These are phyloP conservation scores for Moricandia arvensis DNA, from an alignment of 345 rosid genomes.

Conservation along the genomic window DNA sequence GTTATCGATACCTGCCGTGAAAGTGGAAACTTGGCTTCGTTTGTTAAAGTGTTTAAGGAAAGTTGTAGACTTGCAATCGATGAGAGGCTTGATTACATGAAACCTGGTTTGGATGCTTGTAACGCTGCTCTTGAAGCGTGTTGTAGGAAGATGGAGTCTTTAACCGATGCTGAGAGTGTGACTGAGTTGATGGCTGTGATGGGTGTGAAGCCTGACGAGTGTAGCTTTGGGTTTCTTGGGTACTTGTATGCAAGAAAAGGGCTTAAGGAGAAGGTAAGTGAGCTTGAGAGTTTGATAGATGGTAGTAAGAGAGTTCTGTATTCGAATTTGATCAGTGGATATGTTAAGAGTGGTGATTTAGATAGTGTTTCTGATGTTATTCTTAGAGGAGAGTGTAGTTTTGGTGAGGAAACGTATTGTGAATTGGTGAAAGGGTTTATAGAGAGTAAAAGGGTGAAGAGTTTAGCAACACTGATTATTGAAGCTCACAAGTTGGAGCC, in stretches of 20 bases:
- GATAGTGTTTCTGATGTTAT: constrained; percentile 48
- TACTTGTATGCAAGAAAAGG: constrained; percentile 82
- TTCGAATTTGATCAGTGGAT: constrained; percentile 60
- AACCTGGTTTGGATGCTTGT: constrained; percentile 67
- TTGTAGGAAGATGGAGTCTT: constrained; percentile 54
- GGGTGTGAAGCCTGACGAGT: constrained; percentile 69
- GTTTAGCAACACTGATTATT: constrained; percentile 60
- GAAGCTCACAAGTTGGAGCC: constrained; percentile 75
- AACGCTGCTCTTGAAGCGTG: constrained; percentile 74
- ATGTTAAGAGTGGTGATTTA: constrained; percentile 55
- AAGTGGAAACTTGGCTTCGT: constrained; percentile 46
- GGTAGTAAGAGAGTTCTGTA: constrained; percentile 45
- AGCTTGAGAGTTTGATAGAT: constrained; percentile 55
- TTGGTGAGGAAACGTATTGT: constrained; percentile 53
- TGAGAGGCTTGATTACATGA: constrained; percentile 73
- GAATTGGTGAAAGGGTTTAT: constrained; percentile 58
- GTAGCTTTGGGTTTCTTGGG: constrained; percentile 70
- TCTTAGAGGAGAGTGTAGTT: constrained; percentile 41
- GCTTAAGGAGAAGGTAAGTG: constrained; percentile 52
- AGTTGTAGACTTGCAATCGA: constrained; percentile 62
- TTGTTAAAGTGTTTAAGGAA: constrained; percentile 62
- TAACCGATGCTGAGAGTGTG: constrained; percentile 61
- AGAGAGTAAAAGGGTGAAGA: constrained; percentile 49
- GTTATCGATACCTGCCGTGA: constrained; percentile 54
- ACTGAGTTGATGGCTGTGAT: constrained; percentile 64